Base-by-base conservation (phyloP, 257 asterid genomes). In the Gentiana macrophylla region DNA sequence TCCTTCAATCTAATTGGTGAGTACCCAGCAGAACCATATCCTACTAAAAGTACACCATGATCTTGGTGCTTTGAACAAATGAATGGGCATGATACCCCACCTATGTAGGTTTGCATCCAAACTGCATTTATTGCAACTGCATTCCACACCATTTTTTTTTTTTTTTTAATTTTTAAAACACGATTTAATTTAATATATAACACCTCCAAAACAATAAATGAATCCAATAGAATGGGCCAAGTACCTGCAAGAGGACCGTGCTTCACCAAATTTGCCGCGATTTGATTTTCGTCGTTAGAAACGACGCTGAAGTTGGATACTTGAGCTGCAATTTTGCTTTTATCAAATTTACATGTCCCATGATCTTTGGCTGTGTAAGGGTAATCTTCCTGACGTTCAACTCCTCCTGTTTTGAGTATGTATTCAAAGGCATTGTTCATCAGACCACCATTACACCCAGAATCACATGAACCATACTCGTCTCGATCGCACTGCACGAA, bases 221-320 rank as follows among this genome's bases (percentile, higher is more conserved):
- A 24, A 24, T 24, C 24, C 24, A 24, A 24, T 24, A 24, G 24
- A 24, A 24, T 24, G 8, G 48, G 2, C 12, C 4, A 11, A 2
- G 11, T 65, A 90, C 98, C 94, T 80, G 96, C 79, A 60, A 90
- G 98, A 65, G 98, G 98, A 36, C 98, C 96, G 5, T 76, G 66
- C 66, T 76, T 76, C 43, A 90, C 86, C n/a, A 90, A 72, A 68
- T 84, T 86, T 7, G 98, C 98, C 43, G 96, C 95, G 55, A 90
- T 90, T 61, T 90, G 96, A 53, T 76, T 86, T 57, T 82, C 96
- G 35, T 86, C 86, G 7, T 60, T 7, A 34, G 89, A 75, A 53
- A 90, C 77, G 8, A 84, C 95, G 38, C 91, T 80, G 81, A 84
- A 90, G 81, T 90, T 86, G 6, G 94, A 53, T 32, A 84, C 96